Evolutionary conservation across 192 early-diverging fungal genomes (phyloP), one percentile per base, ranked within the genome.

Genomic region (Phycomyces blakesleeanus): DNA sequence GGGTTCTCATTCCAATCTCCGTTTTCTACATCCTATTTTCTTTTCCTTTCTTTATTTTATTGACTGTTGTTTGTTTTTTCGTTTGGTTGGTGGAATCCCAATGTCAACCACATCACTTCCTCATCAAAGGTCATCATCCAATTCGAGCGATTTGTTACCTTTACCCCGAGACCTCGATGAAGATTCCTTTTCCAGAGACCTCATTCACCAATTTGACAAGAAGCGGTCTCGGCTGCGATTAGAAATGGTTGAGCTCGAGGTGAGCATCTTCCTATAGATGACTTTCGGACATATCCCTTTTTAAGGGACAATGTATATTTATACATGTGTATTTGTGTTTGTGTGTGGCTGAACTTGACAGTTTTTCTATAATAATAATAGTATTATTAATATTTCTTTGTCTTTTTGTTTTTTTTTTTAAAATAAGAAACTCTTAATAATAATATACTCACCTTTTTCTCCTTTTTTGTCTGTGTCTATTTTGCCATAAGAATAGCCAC

Each of bases 201-300:
- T 70, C 37, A 64, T 70, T n/a, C 49, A 16, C 16, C 50, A 59
- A 38, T 70, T 70, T 26, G 68, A 70, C 55, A 70, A 54, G 22
- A 70, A 44, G 37, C 57, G 62, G 25, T 63, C 68, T 15, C 55
- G 51, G 25, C 21, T 69, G 22, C 60, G 62, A 22, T 25, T 27
- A 10, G 68, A 69, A 34, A 56, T 69, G 29, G 54, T 40, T 16
- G 52, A 42, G 29, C 22, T 51, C 42, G 41, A 65, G 15, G 63
- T 65, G 47, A 49, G 11, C 4, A 55, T 47, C 24, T n/a, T 24
- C 6, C 39, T n/a, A 40, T 4, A 40, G 34, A 25, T 27, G 26
- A 49, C 18, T 37, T 38, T 53, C 50, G 51, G 27, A 20, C 37
- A 25, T 25, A 52, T 52, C 51, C 34, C 50, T 39, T 52, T 41